Conservation (phyloP, 148 eudicot species). For the Arbutus unedo region DNA sequence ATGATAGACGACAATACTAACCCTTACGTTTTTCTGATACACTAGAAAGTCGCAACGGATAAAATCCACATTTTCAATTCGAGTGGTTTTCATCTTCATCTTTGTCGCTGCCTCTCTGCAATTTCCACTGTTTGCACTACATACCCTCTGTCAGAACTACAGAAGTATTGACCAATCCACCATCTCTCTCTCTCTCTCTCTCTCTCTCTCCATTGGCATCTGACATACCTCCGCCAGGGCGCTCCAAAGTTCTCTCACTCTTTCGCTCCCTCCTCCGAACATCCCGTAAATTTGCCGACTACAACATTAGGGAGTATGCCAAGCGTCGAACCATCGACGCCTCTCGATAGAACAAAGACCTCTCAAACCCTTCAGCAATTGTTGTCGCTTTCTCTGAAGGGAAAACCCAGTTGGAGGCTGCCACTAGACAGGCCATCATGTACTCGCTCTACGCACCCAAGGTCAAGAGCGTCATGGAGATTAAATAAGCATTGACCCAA, state of each 20-base stretch:
- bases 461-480: conserved; percentile 63
- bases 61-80: background rate
- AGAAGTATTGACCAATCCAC: background rate
- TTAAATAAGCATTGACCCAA: conserved; percentile 10
- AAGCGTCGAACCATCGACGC: conserved; percentile 59
- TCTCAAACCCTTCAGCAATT: conserved; percentile 43
- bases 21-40: too few species aligned
- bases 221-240: conserved; percentile 31
- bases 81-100: background rate
- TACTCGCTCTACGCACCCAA: conserved; percentile 54
- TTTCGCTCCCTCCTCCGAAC: conserved; percentile 59
- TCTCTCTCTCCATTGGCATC: conserved; percentile 25
- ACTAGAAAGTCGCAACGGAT: too few species aligned
- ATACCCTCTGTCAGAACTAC: background rate
- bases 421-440: too few species aligned
- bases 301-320: conserved; percentile 71
- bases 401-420: conserved; percentile 49
- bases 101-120: background rate
- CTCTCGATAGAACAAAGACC: conserved; percentile 48
- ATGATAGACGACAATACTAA: too few species aligned
- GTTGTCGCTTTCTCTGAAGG: conserved; percentile 55
- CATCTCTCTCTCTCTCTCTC: background rate
- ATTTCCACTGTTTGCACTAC: background rate
- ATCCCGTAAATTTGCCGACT: conserved; percentile 54
- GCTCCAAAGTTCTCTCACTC: conserved; percentile 47